These are phyloP conservation scores for Flaveria sonorensis DNA, from an alignment of 129 eudicot genomes.

Conservation along the genomic window DNA sequence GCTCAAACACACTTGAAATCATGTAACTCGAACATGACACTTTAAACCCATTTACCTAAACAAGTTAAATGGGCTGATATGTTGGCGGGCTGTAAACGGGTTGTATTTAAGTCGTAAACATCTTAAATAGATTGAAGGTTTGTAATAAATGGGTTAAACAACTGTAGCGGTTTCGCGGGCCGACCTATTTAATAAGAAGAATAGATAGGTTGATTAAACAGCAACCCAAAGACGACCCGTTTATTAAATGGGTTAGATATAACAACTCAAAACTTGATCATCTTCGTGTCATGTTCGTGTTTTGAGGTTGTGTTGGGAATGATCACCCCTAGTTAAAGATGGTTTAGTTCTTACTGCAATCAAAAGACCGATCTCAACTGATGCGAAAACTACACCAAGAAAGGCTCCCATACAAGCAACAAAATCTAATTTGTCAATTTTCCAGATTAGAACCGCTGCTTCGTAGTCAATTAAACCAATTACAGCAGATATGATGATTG, in stretches of 20 bases:
- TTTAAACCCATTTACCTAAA: neutral
- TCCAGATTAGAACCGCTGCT: slow-evolving; percentile 77
- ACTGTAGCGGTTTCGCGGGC: neutral
- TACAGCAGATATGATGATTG: slow-evolving; percentile 89
- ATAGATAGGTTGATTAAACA: neutral
- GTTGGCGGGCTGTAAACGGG: neutral
- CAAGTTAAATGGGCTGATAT: neutral
- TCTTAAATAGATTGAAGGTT: neutral
- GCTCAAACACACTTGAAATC: no score
- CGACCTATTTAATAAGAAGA: neutral
- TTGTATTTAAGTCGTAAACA: neutral
- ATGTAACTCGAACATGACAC: no score
- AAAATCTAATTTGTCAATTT: slow-evolving; percentile 82
- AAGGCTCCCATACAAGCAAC: slow-evolving; percentile 93
- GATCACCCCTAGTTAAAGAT: neutral
- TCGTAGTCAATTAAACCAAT: slow-evolving; percentile 66
- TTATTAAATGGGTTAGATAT: neutral
- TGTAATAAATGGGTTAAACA: neutral
- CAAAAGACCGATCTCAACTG: slow-evolving; percentile 86
- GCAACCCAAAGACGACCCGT: neutral
- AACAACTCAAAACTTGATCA: neutral
- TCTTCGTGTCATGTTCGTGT: neutral
- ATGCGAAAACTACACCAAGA: slow-evolving; percentile 75
- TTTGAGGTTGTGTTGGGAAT: neutral
- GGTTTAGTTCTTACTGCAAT: slow-evolving; percentile 63